Percentiles rank a stretch among this genome's conserved stretches.
Conservation (phyloP, 805 yeast species). For the Candida sakaeoensis region DNA sequence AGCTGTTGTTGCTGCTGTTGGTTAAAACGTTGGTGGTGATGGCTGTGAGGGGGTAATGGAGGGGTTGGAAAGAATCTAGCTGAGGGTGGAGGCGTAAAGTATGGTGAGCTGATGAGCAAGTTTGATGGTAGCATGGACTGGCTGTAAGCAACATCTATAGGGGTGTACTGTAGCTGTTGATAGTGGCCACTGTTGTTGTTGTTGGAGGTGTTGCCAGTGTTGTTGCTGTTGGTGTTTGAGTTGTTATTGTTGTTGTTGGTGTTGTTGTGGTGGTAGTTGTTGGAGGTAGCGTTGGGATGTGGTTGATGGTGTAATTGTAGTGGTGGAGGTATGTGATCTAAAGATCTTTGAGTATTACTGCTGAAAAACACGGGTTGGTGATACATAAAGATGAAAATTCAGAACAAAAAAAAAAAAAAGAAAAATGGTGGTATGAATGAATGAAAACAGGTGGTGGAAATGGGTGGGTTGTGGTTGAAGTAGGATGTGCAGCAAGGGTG, state of each 20-base stretch:
- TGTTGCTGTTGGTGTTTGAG: neutral
- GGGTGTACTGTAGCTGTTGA: constrained; percentile 56
- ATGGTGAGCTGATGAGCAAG: constrained; percentile 58
- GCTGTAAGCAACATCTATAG: constrained; percentile 58
- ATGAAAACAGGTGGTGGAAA: too few species aligned
- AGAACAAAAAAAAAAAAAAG: too few species aligned
- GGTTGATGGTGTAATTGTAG: constrained; percentile 7
- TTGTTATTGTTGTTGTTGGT: neutral
- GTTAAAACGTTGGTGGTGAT: neutral
- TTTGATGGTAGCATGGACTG: constrained; percentile 63
- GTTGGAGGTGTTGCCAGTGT: neutral
- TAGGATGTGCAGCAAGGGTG: too few species aligned
- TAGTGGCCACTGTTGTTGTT: constrained; percentile 1
- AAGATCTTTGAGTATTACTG: constrained; percentile 1
- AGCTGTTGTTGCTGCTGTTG: constrained; percentile 12
- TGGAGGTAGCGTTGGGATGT: neutral
- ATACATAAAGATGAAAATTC: too few species aligned
- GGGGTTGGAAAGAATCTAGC: constrained; percentile 7
- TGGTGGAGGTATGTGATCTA: constrained; percentile 7
- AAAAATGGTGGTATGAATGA: too few species aligned
- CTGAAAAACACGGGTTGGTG: constrained; percentile 8
- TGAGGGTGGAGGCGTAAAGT: constrained; percentile 36
- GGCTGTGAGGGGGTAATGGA: neutral
- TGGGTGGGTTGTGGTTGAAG: constrained; percentile 4
- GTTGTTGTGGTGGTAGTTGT: constrained; percentile 5